A percentile compares a stretch with the other conserved stretches of the same genome.
phyloP scores from a whole-genome alignment of 225 moss, liverwort and hornwort species.

The Sphagnum contortum region DNA sequence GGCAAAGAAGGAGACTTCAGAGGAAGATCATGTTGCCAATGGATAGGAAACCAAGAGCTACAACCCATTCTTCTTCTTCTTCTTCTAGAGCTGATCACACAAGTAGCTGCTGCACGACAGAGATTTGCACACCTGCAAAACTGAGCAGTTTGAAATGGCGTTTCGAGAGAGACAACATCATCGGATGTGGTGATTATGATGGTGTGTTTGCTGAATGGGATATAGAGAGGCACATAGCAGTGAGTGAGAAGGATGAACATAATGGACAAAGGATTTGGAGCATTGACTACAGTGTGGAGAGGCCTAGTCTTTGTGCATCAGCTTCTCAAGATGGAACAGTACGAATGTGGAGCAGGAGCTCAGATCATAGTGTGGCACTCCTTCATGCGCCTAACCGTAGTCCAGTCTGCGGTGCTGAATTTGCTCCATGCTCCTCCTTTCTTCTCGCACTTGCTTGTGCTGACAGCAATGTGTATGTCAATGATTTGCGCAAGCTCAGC shows the following conservation, averaged over 20 bases:
- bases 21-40: conserved; percentile 11
- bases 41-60: background rate
- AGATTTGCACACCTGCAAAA: conserved; percentile 87
- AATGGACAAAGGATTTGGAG: conserved; percentile 80
- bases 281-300: conserved; percentile 64
- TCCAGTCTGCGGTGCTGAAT: conserved; percentile 71
- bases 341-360: conserved; percentile 56
- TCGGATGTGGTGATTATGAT: conserved; percentile 89
- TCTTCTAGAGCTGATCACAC: conserved; percentile 25
- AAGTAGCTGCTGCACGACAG: conserved; percentile 34
- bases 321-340: conserved; percentile 68
- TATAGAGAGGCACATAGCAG: conserved; percentile 43
- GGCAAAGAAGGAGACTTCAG: conserved; percentile 26
- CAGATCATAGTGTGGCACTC: conserved; percentile 41
- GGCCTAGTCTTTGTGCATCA: conserved; percentile 54
- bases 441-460: conserved; percentile 71
- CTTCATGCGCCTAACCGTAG: conserved; percentile 33
- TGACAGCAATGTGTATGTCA: conserved; percentile 66
- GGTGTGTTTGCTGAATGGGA: conserved; percentile 83
- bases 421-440: conserved; percentile 51
- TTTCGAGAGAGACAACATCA: conserved; percentile 46
- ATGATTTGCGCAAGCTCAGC: conserved; percentile 53
- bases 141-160: conserved; percentile 81
- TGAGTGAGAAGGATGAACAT: conserved; percentile 77
- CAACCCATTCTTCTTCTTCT: background rate